Conservation (phyloP, 306 rosid genomes). For the peach (Prunus persica) region DNA sequence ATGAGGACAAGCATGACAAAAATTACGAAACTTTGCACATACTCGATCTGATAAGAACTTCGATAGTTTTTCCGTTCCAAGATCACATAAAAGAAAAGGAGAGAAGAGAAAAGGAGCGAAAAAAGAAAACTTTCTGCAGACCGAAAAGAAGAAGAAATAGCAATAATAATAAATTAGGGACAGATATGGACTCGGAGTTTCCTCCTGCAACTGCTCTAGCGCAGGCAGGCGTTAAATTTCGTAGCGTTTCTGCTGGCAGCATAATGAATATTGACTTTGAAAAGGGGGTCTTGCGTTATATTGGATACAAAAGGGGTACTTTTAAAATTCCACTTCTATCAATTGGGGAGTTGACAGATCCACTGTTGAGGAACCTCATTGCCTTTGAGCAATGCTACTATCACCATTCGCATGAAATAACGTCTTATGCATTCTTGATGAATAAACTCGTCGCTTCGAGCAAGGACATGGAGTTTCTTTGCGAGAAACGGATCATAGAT, state of each 20-base stretch:
- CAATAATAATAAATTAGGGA: too few species aligned
- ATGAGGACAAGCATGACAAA: neutral
- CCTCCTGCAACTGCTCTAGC: neutral
- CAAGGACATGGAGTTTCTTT: conserved; percentile 8
- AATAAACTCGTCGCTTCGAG: conserved; percentile 18
- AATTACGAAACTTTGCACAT: neutral
- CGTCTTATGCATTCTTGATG: conserved; percentile 20
- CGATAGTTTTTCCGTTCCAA: neutral
- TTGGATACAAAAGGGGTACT: too few species aligned
- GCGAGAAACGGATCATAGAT: neutral
- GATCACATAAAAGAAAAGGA: too few species aligned
- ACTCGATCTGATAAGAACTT: conserved; percentile 1
- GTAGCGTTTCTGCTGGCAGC: too few species aligned
- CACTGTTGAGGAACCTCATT: conserved; percentile 10
- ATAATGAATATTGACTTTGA: conserved; percentile 3
- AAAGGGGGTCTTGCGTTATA: neutral
- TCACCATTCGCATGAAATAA: neutral
- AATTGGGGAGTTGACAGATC: conserved; percentile 14
- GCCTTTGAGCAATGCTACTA: conserved; percentile 19
- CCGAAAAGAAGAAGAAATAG: too few species aligned
- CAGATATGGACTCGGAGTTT: too few species aligned
- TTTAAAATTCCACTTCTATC: neutral
- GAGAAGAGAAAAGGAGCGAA: too few species aligned
- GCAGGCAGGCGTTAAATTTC: neutral
- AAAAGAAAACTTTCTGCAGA: too few species aligned